Evolutionary conservation across 192 early-diverging fungal genomes (phyloP), one percentile per base, ranked within the genome.

Genomic region (Dissophora globulifera): DNA sequence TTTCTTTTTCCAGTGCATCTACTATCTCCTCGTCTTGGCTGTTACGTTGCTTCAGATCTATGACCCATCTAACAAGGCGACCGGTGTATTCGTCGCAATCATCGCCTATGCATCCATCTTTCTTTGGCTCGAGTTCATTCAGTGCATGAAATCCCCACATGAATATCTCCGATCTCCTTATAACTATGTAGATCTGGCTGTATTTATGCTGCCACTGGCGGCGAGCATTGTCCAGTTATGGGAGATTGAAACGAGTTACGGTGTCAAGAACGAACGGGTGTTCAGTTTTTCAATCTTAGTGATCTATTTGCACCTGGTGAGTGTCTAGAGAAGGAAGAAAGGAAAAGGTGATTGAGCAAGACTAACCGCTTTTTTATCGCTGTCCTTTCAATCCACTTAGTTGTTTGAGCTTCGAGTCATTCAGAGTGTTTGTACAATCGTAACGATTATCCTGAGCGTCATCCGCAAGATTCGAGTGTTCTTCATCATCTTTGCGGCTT

Each of bases 271-370:
- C 38, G 45, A 52, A 0, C 51, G 69, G 17, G 45, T 48, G 0
- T 22, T 71, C 2, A 71, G 69, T 20, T 71, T 62, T 19, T 46
- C 69, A 0, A 42, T 71, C 19, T n/a, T 71, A 1, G 4, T 62
- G 4, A 25, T 62, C 4, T 71, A 54, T 20, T 22, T 38, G 1
- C 69, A 71, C 16, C 6, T 71, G 45, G 69, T 62, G 50, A 47
- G 67, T 31, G 10, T 38, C n/a, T n/a, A n/a, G n/a, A n/a, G n/a
- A n/a, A n/a, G n/a, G n/a, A n/a, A n/a, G n/a, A n/a, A n/a, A n/a
- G n/a, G n/a, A n/a, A n/a, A n/a, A n/a, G n/a, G n/a, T n/a, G n/a
- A n/a, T n/a, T n/a, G n/a, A n/a, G n/a, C n/a, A n/a, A n/a, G n/a
- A n/a, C n/a, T n/a, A n/a, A n/a, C n/a, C n/a, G n/a, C n/a, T n/a